phyloP scores from a whole-genome alignment of 306 rosid species.

The Castanea mollissima region DNA sequence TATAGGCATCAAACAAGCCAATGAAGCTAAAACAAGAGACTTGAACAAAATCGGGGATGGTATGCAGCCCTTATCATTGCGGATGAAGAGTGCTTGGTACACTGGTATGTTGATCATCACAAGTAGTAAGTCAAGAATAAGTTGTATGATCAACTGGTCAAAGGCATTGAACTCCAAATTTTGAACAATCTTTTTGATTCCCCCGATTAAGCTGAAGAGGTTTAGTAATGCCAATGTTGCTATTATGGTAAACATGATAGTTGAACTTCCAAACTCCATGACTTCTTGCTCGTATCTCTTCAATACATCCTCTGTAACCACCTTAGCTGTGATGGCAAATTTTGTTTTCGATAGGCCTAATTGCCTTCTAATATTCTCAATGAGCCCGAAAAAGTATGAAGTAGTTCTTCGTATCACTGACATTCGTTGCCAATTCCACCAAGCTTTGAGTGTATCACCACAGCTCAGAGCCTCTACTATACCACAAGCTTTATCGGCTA shows the following conservation, averaged over 20 bases:
- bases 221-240: too few species aligned
- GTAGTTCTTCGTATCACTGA: too few species aligned
- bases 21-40: slow-evolving; percentile 38
- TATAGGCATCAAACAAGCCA: slow-evolving; percentile 28
- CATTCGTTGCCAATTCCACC: too few species aligned
- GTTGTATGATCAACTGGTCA: slow-evolving; percentile 23
- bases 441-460: too few species aligned
- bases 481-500: slow-evolving; percentile 41
- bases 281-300: slow-evolving; percentile 51
- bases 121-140: slow-evolving; percentile 17
- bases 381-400: too few species aligned
- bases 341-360: slow-evolving; percentile 55
- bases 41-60: slow-evolving; percentile 44
- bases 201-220: neutral
- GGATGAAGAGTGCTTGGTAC: slow-evolving; percentile 58
- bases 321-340: slow-evolving; percentile 52
- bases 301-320: slow-evolving; percentile 38
- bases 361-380: slow-evolving; percentile 10
- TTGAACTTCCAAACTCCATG: slow-evolving; percentile 60
- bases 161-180: neutral
- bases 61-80: slow-evolving; percentile 46
- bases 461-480: slow-evolving; percentile 39
- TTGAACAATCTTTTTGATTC: neutral
- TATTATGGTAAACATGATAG: slow-evolving; percentile 16
- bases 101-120: slow-evolving; percentile 23